Evolutionary conservation across 805 yeast genomes (phyloP).

Genomic region (Cyberlindnera petersonii): DNA sequence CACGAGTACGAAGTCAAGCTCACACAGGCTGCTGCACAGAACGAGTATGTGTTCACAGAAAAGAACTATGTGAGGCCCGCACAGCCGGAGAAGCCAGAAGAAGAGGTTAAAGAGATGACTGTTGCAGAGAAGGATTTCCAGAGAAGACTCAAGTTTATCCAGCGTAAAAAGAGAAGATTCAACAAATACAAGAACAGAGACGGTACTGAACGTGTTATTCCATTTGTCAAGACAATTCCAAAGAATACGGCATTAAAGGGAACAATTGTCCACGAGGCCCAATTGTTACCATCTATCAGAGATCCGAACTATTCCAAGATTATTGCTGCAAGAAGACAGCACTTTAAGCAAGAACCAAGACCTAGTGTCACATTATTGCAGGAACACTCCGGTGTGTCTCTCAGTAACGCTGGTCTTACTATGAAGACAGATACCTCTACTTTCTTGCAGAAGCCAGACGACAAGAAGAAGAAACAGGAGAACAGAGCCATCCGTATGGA

Average conservation of each 20-base stretch:
- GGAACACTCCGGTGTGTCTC: conserved; percentile 83
- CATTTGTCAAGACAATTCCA: conserved; percentile 83
- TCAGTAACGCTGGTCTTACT: conserved; percentile 83
- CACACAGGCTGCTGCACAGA: conserved; percentile 74
- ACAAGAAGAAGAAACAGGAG: conserved; percentile 45
- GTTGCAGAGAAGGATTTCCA: conserved; percentile 15
- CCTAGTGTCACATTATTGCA: conserved; percentile 64
- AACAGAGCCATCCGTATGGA: conserved; percentile 95
- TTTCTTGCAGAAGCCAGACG: conserved; percentile 53
- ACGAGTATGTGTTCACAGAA: conserved; percentile 86
- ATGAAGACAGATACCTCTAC: conserved; percentile 68
- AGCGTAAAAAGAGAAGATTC: conserved; percentile 32
- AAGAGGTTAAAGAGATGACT: conserved; percentile 6
- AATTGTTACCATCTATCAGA: conserved; percentile 70
- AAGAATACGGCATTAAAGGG: conserved; percentile 84
- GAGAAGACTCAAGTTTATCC: conserved; percentile 16
- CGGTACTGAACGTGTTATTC: conserved; percentile 49
- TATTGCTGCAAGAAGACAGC: conserved; percentile 51
- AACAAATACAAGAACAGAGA: conserved; percentile 36
- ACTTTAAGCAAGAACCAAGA: conserved; percentile 46
- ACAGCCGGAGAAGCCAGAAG: conserved; percentile 1
- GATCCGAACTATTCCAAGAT: conserved; percentile 70
- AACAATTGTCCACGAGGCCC: conserved; percentile 88
- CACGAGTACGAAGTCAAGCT: conserved; percentile 78
- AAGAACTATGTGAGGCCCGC: conserved; percentile 45